phyloP scores from a whole-genome alignment of 306 rosid genomes.

The Pueraria montana region DNA sequence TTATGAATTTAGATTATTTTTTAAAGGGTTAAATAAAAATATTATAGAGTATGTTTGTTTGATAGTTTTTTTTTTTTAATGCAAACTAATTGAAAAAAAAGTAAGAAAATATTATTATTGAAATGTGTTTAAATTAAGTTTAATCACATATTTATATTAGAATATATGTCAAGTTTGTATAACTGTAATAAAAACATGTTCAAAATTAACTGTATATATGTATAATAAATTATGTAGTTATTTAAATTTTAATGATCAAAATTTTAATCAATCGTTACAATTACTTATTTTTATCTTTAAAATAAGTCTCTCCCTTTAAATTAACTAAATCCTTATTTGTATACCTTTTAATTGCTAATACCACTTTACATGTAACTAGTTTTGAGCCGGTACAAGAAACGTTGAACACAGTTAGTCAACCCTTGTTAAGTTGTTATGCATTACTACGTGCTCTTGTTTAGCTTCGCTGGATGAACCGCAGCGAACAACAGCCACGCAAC shows the following conservation, averaged over 20 bases:
- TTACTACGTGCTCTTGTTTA: neutral
- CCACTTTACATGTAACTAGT: neutral
- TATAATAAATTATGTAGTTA: neutral
- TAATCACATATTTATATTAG: too few species aligned
- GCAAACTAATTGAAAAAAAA: neutral
- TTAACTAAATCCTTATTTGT: neutral
- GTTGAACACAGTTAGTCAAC: neutral
- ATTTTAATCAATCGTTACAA: neutral
- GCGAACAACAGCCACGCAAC: neutral
- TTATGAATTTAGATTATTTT: neutral
- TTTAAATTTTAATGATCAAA: neutral
- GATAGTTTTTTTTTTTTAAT: too few species aligned
- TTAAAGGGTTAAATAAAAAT: neutral
- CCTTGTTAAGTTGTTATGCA: neutral
- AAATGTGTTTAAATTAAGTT: too few species aligned
- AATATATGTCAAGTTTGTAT: too few species aligned
- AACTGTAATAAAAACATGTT: too few species aligned
- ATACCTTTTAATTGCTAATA: neutral
- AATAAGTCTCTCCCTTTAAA: neutral
- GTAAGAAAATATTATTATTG: too few species aligned
- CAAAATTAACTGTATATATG: too few species aligned
- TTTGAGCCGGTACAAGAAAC: neutral
- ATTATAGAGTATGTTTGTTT: too few species aligned
- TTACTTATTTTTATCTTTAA: neutral
- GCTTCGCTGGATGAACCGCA: slow-evolving; percentile 4